These are phyloP conservation scores for Scenedesmus sp. DNA, from an alignment of 163 green algal genomes.

Conservation along the genomic window DNA sequence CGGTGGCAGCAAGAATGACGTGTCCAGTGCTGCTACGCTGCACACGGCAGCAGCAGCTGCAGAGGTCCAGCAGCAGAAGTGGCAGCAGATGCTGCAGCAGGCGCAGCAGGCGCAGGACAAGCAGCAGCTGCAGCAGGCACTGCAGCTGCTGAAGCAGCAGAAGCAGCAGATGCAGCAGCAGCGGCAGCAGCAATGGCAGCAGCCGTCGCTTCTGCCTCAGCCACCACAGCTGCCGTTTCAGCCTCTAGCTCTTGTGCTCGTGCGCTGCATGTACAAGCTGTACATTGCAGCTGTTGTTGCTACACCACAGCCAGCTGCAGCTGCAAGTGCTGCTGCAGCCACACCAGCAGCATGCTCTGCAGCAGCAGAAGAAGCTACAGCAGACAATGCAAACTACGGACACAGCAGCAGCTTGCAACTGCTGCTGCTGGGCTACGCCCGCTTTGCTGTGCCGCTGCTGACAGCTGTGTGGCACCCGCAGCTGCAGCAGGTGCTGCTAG, in stretches of 20 bases:
- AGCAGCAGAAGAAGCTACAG: not conserved
- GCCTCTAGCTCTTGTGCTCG: not conserved
- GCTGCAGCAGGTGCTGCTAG: slow-evolving; percentile 33
- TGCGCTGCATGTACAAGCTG: slow-evolving; percentile 36
- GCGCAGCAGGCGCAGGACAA: not conserved
- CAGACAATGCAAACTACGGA: not conserved
- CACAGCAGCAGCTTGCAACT: slow-evolving; percentile 3
- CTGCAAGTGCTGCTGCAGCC: not conserved
- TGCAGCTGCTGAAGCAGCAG: not conserved
- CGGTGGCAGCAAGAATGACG: not conserved
- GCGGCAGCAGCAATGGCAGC: not conserved
- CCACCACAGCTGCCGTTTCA: not conserved
- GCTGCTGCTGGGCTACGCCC: not conserved
- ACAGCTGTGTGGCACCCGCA: slow-evolving; percentile 32
- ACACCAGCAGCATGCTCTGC: not conserved
- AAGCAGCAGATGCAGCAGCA: not conserved
- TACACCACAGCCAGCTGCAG: not conserved
- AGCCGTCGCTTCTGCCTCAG: not conserved
- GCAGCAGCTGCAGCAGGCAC: not conserved
- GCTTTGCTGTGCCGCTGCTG: slow-evolving; percentile 12
- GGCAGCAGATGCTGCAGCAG: not conserved
- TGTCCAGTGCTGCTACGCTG: not conserved
- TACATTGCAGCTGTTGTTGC: slow-evolving; percentile 11
- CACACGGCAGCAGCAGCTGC: not conserved
- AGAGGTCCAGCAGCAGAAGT: not conserved